Evolutionary conservation across 2,329 filamentous ascomycete species (phyloP).

Genomic region (Clarireedia homoeocarpa): DNA sequence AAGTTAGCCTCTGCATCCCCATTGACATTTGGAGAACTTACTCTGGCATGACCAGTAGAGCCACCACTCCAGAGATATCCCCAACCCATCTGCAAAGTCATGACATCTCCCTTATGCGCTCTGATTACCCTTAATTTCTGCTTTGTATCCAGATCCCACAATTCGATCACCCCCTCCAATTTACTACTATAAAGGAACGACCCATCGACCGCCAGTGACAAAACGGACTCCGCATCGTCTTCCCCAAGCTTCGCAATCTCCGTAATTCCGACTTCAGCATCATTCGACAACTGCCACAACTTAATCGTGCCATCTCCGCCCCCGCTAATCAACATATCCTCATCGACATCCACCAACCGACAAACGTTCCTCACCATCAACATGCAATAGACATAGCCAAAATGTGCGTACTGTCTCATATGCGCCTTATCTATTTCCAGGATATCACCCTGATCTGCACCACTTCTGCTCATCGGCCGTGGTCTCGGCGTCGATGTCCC

Average conservation of each 20-base stretch:
- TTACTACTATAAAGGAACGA: constrained; percentile 91
- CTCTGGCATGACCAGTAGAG: constrained; percentile 79
- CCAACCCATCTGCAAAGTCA: constrained; percentile 78
- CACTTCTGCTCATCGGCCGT: constrained; percentile 35
- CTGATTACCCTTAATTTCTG: constrained; percentile 85
- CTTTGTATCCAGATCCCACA: constrained; percentile 94
- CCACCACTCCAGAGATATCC: constrained; percentile 81
- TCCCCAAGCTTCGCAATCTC: constrained; percentile 60
- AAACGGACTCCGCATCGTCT: constrained; percentile 54
- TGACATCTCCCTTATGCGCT: constrained; percentile 72
- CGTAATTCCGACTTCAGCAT: constrained; percentile 52
- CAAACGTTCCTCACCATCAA: constrained; percentile 66
- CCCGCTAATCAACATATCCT: constrained; percentile 81
- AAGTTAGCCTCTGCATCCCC: not conserved
- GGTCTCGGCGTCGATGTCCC: constrained; percentile 65
- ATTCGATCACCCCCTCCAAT: constrained; percentile 77
- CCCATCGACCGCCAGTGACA: constrained; percentile 80
- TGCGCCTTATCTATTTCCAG: constrained; percentile 77
- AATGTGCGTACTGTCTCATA: constrained; percentile 84
- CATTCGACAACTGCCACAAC: constrained; percentile 65
- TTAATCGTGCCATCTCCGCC: constrained; percentile 93
- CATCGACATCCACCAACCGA: constrained; percentile 58
- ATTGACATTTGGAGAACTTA: constrained; percentile 36
- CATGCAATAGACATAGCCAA: constrained; percentile 96
- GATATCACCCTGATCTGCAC: constrained; percentile 51